phyloP scores from a whole-genome alignment of 202 grass and related monocot species.

The Bolboschoenoplectus hybrid region DNA sequence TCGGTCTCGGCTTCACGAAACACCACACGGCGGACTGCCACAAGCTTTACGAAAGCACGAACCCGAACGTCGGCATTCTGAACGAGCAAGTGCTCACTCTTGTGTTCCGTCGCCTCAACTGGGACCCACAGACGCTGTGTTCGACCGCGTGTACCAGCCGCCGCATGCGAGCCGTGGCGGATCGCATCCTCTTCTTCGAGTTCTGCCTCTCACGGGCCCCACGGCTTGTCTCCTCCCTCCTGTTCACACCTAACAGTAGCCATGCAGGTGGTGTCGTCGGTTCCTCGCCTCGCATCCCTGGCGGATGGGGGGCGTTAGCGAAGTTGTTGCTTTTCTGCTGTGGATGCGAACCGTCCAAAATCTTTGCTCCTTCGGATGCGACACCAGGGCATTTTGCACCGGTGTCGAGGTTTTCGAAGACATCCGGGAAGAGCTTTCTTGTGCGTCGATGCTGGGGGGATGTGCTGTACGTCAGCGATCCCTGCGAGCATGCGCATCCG shows the following conservation, averaged over 20 bases:
- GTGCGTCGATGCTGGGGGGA: slow-evolving; percentile 59
- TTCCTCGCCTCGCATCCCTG: slow-evolving; percentile 39
- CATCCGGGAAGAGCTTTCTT: slow-evolving; percentile 61
- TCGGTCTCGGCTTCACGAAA: not conserved
- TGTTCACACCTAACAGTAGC: not conserved
- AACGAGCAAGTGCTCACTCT: slow-evolving; percentile 68
- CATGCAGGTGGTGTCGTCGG: not conserved
- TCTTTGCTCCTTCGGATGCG: not conserved
- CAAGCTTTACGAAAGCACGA: not conserved
- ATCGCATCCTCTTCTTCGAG: slow-evolving; percentile 74
- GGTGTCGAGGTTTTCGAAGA: slow-evolving; percentile 65
- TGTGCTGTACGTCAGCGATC: slow-evolving; percentile 75
- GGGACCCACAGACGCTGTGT: slow-evolving; percentile 66
- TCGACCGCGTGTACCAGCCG: slow-evolving; percentile 55
- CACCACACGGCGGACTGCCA: not conserved
- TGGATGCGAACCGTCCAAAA: slow-evolving; percentile 31
- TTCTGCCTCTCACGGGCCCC: slow-evolving; percentile 70
- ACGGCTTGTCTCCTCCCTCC: slow-evolving; percentile 59
- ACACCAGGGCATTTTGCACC: slow-evolving; percentile 53
- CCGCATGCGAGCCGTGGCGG: slow-evolving; percentile 60
- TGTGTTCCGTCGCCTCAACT: slow-evolving; percentile 67
- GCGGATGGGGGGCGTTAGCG: slow-evolving; percentile 64
- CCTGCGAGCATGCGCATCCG: slow-evolving; percentile 60
- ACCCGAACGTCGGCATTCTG: slow-evolving; percentile 58
- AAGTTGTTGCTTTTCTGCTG: slow-evolving; percentile 74